phyloP scores from a whole-genome alignment of 768 basidiomycete genomes.

The Tricholomella constricta region DNA sequence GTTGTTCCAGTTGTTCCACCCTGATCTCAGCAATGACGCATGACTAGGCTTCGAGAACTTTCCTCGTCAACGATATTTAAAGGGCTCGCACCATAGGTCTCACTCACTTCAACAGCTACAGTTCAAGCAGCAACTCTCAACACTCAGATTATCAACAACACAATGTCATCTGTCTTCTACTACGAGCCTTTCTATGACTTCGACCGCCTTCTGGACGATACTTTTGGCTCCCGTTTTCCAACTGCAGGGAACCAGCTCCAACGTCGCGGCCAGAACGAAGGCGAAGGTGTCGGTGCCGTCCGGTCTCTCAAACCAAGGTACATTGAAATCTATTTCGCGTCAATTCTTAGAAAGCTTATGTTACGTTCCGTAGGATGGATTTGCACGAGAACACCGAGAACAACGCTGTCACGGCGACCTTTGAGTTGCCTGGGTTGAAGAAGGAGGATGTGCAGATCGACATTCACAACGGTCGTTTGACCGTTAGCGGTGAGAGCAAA shows the following conservation, averaged over 20 bases:
- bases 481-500: constrained; percentile 46
- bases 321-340: not conserved
- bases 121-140: no score
- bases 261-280: constrained; percentile 12
- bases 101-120: not conserved
- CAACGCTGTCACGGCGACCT: constrained; percentile 50
- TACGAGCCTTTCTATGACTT: constrained; percentile 47
- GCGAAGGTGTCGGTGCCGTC: constrained; percentile 6
- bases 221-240: constrained; percentile 24
- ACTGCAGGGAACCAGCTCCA: constrained; percentile 9
- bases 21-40: no score
- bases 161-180: constrained; percentile 39
- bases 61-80: no score
- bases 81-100: not conserved
- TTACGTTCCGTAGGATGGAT: constrained; percentile 40
- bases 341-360: not conserved
- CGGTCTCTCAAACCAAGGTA: constrained; percentile 25
- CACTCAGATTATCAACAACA: no score
- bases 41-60: no score
- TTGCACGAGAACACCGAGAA: constrained; percentile 43
- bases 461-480: constrained; percentile 47
- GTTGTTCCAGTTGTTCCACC: no score
- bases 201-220: constrained; percentile 45
- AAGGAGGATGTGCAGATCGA: constrained; percentile 51
- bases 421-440: constrained; percentile 57